Evolutionary conservation across 495 filamentous ascomycete species (phyloP), one percentile per base, ranked within the genome.

Genomic region (Neurospora sp.): DNA sequence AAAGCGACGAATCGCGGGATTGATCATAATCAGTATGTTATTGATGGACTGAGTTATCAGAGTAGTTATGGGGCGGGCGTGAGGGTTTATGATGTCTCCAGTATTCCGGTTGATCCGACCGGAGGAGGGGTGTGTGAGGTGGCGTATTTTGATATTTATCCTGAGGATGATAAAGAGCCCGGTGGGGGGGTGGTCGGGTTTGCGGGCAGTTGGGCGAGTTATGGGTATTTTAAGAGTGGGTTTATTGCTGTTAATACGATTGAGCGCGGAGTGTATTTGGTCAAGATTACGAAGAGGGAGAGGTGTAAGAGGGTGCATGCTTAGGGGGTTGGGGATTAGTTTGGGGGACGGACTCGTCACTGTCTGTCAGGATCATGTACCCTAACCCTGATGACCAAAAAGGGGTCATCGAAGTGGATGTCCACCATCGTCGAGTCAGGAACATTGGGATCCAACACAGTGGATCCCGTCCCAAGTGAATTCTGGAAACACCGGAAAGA

Each of bases 11-110:
- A 82, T 72, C 82, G 83, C 72, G 82, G 84, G 41, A 87, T 90
- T 74, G 88, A 90, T 78, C 88, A 90, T 80, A 90, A 90, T 79
- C 88, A 89, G 77, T 90, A 90, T 76, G 80, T 90, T 76, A 78
- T 82, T 77, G 78, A 88, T 44, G 87, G 86, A 35, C 79, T 84
- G 49, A 76, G 79, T 5, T 90, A 88, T 80, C 88, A 90, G 79
- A 85, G 83, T 73, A 89, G 89, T 80, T 90, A 90, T 81, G 87
- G 84, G 39, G 81, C 87, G 42, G 88, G 88, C 10, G 84, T 90
- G 70, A 81, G 88, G 72, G 82, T 90, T 70, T 79, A 88, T 27
- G 89, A 90, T 77, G 84, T 90, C 69, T 81, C 83, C 10, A 83
- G 82, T 54, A 86, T 90, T 73, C 82, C 85, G 6, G 54, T 73